These are phyloP conservation scores for Kazachstania viticola DNA, from an alignment of 805 yeast species.

Conservation along the genomic window DNA sequence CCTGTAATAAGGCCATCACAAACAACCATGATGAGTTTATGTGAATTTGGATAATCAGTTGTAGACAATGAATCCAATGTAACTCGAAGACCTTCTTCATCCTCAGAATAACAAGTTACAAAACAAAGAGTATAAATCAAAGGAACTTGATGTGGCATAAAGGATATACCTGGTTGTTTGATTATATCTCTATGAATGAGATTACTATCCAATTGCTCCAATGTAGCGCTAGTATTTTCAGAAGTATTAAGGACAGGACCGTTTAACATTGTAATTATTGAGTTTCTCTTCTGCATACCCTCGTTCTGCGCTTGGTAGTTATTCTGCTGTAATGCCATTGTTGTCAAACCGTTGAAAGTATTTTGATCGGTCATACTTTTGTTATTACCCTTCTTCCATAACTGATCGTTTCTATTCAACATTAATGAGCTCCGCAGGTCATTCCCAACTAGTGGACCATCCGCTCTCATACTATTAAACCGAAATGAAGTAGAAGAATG, in stretches of 20 bases:
- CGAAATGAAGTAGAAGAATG: conserved; percentile 18
- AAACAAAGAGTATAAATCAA: conserved; percentile 60
- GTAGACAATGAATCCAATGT: conserved; percentile 87
- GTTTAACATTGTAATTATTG: conserved; percentile 5
- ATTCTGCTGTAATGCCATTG: conserved; percentile 58
- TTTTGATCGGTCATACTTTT: conserved; percentile 6
- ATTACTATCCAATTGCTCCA: conserved; percentile 43
- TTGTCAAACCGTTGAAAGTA: conserved; percentile 25
- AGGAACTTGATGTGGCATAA: conserved; percentile 78
- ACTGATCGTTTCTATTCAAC: too few species aligned
- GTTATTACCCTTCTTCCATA: not conserved
- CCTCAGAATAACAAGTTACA: conserved; percentile 94
- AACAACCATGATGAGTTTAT: conserved; percentile 73
- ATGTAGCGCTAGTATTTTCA: conserved; percentile 2
- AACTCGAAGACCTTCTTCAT: conserved; percentile 70
- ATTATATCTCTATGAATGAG: conserved; percentile 65
- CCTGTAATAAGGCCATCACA: conserved; percentile 96
- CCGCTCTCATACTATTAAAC: conserved; percentile 25
- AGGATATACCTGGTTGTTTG: conserved; percentile 86
- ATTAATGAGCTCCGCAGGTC: too few species aligned
- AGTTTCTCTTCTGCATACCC: not conserved
- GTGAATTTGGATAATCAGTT: conserved; percentile 91
- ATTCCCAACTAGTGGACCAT: not conserved
- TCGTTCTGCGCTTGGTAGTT: conserved; percentile 3
- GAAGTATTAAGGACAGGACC: conserved; percentile 6